Percentiles rank a stretch among this genome's conserved stretches.
phyloP scores from a whole-genome alignment of 345 rosid species.

The Populus euphratica region DNA sequence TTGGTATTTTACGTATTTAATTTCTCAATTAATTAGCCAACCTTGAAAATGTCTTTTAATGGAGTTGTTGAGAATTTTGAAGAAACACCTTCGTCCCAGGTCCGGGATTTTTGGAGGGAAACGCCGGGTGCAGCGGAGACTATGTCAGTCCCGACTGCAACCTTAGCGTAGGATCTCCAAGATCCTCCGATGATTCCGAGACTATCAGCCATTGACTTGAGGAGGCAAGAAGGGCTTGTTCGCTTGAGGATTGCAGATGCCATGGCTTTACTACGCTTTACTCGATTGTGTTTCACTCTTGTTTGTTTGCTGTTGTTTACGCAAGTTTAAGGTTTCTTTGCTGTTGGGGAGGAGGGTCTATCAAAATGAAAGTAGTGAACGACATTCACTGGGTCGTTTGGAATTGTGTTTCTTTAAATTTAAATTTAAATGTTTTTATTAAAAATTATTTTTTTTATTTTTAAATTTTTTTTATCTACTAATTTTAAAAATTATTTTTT shows the following conservation, averaged over 20 bases:
- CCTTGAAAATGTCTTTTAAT: conserved; percentile 69
- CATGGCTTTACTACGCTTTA: conserved; percentile 27
- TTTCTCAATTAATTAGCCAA: background rate
- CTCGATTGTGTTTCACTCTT: too few species aligned
- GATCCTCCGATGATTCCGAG: conserved; percentile 29
- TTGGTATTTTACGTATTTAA: too few species aligned
- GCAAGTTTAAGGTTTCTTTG: background rate
- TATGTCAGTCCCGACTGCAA: conserved; percentile 59
- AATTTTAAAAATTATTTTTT: too few species aligned
- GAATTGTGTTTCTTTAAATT: too few species aligned
- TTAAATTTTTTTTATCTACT: fast-evolving
- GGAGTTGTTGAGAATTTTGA: conserved; percentile 74
- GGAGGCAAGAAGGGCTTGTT: conserved; percentile 25
- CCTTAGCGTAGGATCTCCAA: conserved; percentile 53
- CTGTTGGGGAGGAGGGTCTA: too few species aligned
- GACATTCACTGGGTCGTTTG: too few species aligned
- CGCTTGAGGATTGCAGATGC: conserved; percentile 52
- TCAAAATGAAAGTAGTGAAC: too few species aligned
- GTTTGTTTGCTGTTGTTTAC: background rate
- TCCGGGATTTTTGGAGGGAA: conserved; percentile 82
- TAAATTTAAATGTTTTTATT: too few species aligned
- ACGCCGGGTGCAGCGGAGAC: conserved; percentile 64
- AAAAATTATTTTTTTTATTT: too few species aligned
- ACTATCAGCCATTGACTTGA: conserved; percentile 28
- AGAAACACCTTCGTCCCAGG: conserved; percentile 86